Evolutionary conservation across 768 basidiomycete species (phyloP), one percentile per base, ranked within the genome.

Genomic region (Psilocybe subaeruginosa): DNA sequence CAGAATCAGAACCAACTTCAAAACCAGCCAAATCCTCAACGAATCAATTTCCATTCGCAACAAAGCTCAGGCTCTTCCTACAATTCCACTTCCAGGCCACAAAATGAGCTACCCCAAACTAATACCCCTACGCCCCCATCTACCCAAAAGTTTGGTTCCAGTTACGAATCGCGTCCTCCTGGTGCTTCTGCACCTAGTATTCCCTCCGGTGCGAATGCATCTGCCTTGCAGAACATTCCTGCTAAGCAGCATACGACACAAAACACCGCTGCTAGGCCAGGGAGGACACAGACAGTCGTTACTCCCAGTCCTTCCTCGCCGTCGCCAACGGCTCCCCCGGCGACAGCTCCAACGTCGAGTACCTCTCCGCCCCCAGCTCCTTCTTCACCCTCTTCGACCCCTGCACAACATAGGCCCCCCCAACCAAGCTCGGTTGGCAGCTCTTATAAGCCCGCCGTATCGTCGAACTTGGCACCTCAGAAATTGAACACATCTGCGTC

Each of bases 171-270:
- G 5, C 51, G 61, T 37, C 61, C 61, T 48, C 52, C 61, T 17
- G 61, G 61, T 39, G 61, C 61, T 3, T 57, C 61, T 49, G 52
- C 61, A 1, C 61, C 61, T 29, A 54, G 51, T 12, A 54, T 58
- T 43, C 52, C 61, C 45, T 62, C 61, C 23, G 52, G 56, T 33
- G 23, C 17, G 27, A 49, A n/a, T 27, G 8, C 56, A 8, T 19
- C 33, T 33, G n/a, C 19, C 17, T 23, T 17, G 16, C 43, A 45
- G 23, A 45, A 37, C 17, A 31, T 17, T 11, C 51, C 51, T 8
- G 14, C 14, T 11, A 53, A 53, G 19, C 51, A 33, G 33, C n/a
- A 16, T 12, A 37, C 51, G 4, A 6, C 9, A 14, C 49, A 50
- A 31, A 50, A 12, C 35, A 53, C 8, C 29, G 11, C 51, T 16